Percentiles rank a stretch among this genome's conserved stretches.
Evolutionary conservation across 228 moss, liverwort and hornwort genomes (phyloP).

Genomic region (Sphagnum magellanicum): DNA sequence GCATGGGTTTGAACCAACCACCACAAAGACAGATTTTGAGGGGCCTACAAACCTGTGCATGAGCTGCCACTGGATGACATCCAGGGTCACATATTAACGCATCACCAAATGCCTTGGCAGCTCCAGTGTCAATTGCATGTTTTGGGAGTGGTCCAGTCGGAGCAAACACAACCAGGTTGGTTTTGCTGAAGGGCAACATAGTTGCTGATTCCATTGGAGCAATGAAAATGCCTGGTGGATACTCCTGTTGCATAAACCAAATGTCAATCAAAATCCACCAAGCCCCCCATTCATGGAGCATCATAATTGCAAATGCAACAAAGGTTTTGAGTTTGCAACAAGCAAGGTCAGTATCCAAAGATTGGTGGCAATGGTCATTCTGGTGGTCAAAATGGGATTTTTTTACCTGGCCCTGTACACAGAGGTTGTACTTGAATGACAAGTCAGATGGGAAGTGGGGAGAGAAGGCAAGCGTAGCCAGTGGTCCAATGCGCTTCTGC

Average conservation of each 20-base stretch:
- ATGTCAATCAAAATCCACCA: slow-evolving; percentile 35
- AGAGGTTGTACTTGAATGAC: slow-evolving; percentile 48
- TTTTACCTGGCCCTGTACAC: slow-evolving; percentile 48
- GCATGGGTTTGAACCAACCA: background rate
- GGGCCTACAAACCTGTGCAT: slow-evolving; percentile 32
- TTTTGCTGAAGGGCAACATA: slow-evolving; percentile 36
- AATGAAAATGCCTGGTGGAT: slow-evolving; percentile 53
- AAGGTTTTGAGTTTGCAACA: background rate
- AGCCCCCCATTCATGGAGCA: no score
- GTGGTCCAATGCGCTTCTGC: slow-evolving; percentile 37
- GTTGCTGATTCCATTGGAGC: slow-evolving; percentile 52
- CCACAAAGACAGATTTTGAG: background rate
- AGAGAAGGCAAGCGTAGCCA: slow-evolving; percentile 55
- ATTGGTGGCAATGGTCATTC: background rate
- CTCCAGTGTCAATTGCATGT: slow-evolving; percentile 25
- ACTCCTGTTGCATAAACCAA: slow-evolving; percentile 21
- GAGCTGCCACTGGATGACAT: slow-evolving; percentile 49
- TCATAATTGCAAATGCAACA: background rate
- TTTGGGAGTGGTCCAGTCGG: slow-evolving; percentile 35
- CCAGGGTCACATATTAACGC: slow-evolving; percentile 61
- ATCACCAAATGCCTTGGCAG: slow-evolving; percentile 44
- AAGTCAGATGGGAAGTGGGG: slow-evolving; percentile 48
- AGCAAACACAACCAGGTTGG: slow-evolving; percentile 14
- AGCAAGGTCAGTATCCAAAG: background rate
- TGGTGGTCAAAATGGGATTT: background rate